These are phyloP conservation scores for Durotheca rogersii DNA, from an alignment of 495 filamentous ascomycete species.

Conservation along the genomic window DNA sequence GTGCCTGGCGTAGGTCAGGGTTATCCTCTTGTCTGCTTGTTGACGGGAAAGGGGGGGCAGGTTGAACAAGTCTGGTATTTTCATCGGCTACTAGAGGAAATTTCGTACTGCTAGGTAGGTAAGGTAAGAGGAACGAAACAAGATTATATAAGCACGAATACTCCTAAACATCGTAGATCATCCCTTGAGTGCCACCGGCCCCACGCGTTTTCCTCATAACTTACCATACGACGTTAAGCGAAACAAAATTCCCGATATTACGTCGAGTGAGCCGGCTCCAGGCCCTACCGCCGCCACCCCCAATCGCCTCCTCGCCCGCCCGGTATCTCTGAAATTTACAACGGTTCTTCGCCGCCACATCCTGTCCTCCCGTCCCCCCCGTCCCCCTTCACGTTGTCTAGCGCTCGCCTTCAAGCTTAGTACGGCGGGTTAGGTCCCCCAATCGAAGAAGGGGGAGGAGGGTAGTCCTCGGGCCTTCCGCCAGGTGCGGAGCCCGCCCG, in stretches of 20 bases:
- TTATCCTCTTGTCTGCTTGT: no score
- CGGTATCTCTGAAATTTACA: constrained; percentile 15
- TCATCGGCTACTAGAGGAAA: constrained; percentile 28
- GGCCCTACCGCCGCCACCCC: neutral
- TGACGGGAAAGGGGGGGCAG: neutral
- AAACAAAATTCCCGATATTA: constrained; percentile 22
- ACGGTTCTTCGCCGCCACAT: constrained; percentile 6
- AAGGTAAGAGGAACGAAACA: constrained; percentile 28
- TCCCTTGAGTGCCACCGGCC: constrained; percentile 32
- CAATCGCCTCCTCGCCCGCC: neutral
- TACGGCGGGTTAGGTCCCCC: constrained; percentile 50
- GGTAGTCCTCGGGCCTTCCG: constrained; percentile 51
- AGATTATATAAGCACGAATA: constrained; percentile 35
- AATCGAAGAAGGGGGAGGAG: constrained; percentile 29
- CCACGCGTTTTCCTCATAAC: constrained; percentile 24
- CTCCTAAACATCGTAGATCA: constrained; percentile 36
- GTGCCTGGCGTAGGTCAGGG: no score
- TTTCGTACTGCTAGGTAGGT: constrained; percentile 16
- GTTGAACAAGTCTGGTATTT: constrained; percentile 14
- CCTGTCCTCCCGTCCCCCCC: constrained; percentile 4
- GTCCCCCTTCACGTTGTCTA: constrained; percentile 2
- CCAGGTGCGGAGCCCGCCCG: constrained; percentile 31
- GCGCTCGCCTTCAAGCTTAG: constrained; percentile 24
- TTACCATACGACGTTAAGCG: constrained; percentile 30
- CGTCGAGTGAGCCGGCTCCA: constrained; percentile 18